Percentiles rank a stretch among this genome's conserved stretches.
These are phyloP conservation scores for Thalassiosira oceanica DNA, from an alignment of 352 stramenopile genomes.

Conservation along the genomic window DNA sequence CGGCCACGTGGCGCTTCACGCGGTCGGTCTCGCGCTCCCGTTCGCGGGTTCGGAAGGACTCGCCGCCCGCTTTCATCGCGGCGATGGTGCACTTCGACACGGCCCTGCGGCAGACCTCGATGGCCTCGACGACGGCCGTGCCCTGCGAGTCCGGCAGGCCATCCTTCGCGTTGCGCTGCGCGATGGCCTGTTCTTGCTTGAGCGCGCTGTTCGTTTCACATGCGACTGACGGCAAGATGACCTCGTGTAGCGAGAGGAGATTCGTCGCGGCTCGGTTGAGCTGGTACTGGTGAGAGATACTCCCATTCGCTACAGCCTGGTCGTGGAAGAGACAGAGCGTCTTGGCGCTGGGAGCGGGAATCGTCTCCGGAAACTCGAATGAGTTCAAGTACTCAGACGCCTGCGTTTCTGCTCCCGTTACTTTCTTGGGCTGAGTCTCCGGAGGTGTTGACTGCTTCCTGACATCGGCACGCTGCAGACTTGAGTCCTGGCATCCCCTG, in stretches of 20 bases:
- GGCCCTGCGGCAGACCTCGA: conserved; percentile 45
- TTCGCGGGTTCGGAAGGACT: conserved; percentile 29
- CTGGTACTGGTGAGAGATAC: conserved; percentile 46
- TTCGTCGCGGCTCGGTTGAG: conserved; percentile 33
- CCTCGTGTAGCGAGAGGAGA: conserved; percentile 46
- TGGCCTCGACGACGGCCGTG: conserved; percentile 44
- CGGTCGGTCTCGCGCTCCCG: conserved; percentile 13
- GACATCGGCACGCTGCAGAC: neutral
- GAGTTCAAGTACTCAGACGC: conserved; percentile 27
- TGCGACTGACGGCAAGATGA: conserved; percentile 45
- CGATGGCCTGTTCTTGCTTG: conserved; percentile 41
- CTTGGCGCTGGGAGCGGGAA: conserved; percentile 9
- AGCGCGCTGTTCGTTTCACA: conserved; percentile 29
- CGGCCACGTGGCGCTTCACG: conserved; percentile 11
- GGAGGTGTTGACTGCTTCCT: neutral
- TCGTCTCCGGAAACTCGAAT: conserved; percentile 35
- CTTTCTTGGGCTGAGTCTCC: neutral
- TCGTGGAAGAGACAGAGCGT: conserved; percentile 37
- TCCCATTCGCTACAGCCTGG: conserved; percentile 20
- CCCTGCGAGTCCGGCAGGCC: conserved; percentile 29
- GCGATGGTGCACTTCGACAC: conserved; percentile 24
- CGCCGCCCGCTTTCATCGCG: conserved; percentile 25
- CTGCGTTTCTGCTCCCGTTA: too few species aligned
- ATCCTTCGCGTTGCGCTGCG: conserved; percentile 36
- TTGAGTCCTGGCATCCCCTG: neutral